Conservation (phyloP, 345 rosid species). For the Ailanthus altissimus region DNA sequence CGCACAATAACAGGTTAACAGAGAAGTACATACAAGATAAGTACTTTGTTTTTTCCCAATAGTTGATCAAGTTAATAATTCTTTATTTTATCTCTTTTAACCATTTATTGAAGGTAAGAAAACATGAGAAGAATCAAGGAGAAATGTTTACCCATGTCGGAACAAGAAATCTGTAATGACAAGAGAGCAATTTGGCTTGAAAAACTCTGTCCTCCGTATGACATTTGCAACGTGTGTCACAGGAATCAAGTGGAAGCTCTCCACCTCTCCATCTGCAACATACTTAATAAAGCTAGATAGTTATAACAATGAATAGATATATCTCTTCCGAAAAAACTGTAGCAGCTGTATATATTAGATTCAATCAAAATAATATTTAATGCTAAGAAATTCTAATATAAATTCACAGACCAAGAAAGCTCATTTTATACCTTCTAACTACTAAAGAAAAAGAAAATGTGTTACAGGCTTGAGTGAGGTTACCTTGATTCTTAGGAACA, state of each 20-base stretch:
- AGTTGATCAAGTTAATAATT: not conserved
- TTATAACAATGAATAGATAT: not conserved
- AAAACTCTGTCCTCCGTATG: constrained; percentile 60
- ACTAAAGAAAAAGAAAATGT: not conserved
- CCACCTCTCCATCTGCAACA: constrained; percentile 90
- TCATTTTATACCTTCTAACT: not conserved
- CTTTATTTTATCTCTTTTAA: not conserved
- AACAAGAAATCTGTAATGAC: constrained; percentile 83
- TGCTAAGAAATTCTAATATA: constrained; percentile 1
- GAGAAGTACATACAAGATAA: too few species aligned
- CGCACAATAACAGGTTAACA: not conserved
- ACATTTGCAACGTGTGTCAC: constrained; percentile 66
- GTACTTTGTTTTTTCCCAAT: too few species aligned
- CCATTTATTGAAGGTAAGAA: not conserved
- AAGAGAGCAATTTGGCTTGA: constrained; percentile 82
- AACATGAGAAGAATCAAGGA: constrained; percentile 5
- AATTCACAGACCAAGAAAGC: not conserved
- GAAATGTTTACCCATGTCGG: constrained; percentile 75
- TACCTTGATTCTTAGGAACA: constrained; percentile 73
- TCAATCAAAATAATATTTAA: not conserved
- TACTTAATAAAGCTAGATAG: not conserved
- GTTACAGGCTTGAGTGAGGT: constrained; percentile 6
- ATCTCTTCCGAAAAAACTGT: not conserved
- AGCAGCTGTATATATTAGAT: not conserved
- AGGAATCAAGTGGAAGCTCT: constrained; percentile 77